Evolutionary conservation across 805 yeast species (phyloP).

Genomic region (Myxozyma neotropica): DNA sequence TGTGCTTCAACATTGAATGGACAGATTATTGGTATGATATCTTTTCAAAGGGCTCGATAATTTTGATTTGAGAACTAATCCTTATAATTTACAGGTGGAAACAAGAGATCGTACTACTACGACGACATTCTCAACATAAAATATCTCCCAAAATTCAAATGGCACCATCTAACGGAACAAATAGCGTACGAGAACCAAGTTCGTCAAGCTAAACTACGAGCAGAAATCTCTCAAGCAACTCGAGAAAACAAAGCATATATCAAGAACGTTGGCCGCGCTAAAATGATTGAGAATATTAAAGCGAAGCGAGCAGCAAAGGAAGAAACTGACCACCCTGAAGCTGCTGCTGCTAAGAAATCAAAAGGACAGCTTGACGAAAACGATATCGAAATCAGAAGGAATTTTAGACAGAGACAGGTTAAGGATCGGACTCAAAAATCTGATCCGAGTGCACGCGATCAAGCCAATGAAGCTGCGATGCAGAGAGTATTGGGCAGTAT

Average conservation of each 20-base stretch:
- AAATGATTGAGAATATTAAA: constrained; percentile 71
- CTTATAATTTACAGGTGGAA: constrained; percentile 59
- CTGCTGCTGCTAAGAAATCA: neutral
- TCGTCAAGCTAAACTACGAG: constrained; percentile 81
- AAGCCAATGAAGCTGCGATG: constrained; percentile 22
- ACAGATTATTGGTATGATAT: constrained; percentile 58
- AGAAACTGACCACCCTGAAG: constrained; percentile 36
- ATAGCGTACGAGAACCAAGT: constrained; percentile 87
- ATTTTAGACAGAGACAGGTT: constrained; percentile 71
- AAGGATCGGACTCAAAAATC: constrained; percentile 39
- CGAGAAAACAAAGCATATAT: constrained; percentile 83
- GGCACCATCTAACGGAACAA: constrained; percentile 93
- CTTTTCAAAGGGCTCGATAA: no score
- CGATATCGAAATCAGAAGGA: constrained; percentile 53
- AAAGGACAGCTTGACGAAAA: constrained; percentile 32
- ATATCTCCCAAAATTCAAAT: constrained; percentile 87
- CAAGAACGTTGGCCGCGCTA: constrained; percentile 80
- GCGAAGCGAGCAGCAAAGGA: constrained; percentile 49
- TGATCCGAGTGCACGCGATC: constrained; percentile 16
- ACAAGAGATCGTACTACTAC: constrained; percentile 84
- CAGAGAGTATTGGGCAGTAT: constrained; percentile 26
- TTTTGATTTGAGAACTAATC: neutral
- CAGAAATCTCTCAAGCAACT: constrained; percentile 87
- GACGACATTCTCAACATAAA: constrained; percentile 93
- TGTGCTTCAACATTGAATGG: constrained; percentile 88